These are phyloP conservation scores for Abrus pulchellus DNA, from an alignment of 306 rosid genomes.

Conservation along the genomic window DNA sequence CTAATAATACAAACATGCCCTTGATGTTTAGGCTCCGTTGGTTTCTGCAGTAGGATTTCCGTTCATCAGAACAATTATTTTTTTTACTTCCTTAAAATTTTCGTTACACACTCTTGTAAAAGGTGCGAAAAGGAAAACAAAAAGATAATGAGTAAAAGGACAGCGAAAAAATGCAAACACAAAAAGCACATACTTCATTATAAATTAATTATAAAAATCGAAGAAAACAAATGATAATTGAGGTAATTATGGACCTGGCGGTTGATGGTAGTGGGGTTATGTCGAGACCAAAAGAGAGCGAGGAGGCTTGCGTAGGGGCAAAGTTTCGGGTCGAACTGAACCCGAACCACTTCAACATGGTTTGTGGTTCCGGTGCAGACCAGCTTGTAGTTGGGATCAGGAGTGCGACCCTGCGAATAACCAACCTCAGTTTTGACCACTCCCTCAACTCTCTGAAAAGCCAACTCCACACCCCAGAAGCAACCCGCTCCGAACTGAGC, in stretches of 20 bases:
- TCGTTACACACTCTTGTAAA: too few species aligned
- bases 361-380: slow-evolving; percentile 76
- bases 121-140: too few species aligned
- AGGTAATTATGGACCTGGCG: slow-evolving; percentile 66
- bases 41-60: too few species aligned
- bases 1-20: too few species aligned
- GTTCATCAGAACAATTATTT: too few species aligned
- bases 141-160: too few species aligned
- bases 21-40: too few species aligned
- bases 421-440: slow-evolving; percentile 90
- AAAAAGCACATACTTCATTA: too few species aligned
- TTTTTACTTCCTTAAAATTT: too few species aligned
- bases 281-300: slow-evolving; percentile 76
- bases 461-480: slow-evolving; percentile 88
- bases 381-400: slow-evolving; percentile 67
- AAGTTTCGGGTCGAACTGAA: slow-evolving; percentile 75
- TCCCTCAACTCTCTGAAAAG: slow-evolving; percentile 76
- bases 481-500: slow-evolving; percentile 91
- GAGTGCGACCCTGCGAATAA: slow-evolving; percentile 77
- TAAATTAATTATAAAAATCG: too few species aligned
- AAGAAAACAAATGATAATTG: too few species aligned
- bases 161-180: too few species aligned
- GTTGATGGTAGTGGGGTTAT: slow-evolving; percentile 74
- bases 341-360: slow-evolving; percentile 83
- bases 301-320: slow-evolving; percentile 69